These are phyloP conservation scores for Tritrichomonas foetus DNA, from an alignment of 208 protist genomes.

Conservation along the genomic window DNA sequence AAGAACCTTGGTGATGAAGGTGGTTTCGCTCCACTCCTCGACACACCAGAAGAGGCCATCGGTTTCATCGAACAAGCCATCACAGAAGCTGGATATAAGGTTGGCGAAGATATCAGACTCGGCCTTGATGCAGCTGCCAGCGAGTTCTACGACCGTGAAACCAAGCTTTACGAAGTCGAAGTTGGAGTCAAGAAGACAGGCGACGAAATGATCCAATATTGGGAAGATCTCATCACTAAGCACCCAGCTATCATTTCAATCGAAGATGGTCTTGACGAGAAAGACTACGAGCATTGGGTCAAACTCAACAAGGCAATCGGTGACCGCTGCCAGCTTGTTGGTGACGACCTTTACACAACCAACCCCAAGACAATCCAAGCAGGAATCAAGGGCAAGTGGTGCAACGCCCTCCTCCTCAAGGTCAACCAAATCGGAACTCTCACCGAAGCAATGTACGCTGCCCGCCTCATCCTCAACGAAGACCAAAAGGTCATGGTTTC, in stretches of 20 bases:
- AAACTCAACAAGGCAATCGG: constrained; percentile 42
- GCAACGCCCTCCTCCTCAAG: constrained; percentile 96
- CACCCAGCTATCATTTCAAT: constrained; percentile 77
- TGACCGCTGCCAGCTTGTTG: constrained; percentile 78
- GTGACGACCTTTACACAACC: constrained; percentile 95
- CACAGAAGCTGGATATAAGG: constrained; percentile 77
- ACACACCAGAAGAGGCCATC: constrained; percentile 52
- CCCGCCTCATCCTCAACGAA: constrained; percentile 65
- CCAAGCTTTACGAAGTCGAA: constrained; percentile 65
- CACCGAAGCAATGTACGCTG: constrained; percentile 85
- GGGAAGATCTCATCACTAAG: constrained; percentile 40
- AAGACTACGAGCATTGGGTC: constrained; percentile 65
- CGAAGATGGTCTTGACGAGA: constrained; percentile 97
- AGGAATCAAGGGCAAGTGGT: constrained; percentile 74
- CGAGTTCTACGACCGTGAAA: constrained; percentile 88
- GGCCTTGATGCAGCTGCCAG: constrained; percentile 96
- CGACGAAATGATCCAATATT: constrained; percentile 48
- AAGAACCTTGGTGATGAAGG: constrained; percentile 94
- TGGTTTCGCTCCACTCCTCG: constrained; percentile 72
- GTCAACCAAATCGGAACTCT: constrained; percentile 96
- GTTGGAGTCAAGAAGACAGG: constrained; percentile 34
- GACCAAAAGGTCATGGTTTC: constrained; percentile 79
- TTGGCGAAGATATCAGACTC: constrained; percentile 79
- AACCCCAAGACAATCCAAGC: constrained; percentile 87
- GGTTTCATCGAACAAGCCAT: constrained; percentile 81